Percentiles rank a stretch among this genome's conserved stretches.
Conservation (phyloP, 345 rosid genomes). For the Diplotaxis tenuifolia region DNA sequence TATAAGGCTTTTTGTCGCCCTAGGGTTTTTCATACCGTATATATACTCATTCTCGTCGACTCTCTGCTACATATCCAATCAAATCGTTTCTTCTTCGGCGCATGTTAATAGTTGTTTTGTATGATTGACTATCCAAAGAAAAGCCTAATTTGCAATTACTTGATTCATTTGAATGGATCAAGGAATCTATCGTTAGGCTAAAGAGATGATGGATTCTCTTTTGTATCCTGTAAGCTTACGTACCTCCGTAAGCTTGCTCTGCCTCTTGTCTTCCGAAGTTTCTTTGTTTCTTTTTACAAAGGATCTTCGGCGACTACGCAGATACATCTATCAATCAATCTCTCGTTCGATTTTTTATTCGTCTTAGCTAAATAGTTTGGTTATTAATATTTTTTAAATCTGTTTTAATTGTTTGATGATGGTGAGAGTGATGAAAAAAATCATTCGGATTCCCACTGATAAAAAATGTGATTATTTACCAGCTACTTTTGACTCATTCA, state of each 20-base stretch:
- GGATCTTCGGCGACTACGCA: constrained; percentile 1
- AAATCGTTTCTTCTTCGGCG: too few relatives aligned
- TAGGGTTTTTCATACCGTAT: too few relatives aligned
- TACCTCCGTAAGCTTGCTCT: constrained; percentile 9
- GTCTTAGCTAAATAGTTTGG: background rate
- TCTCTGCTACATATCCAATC: too few relatives aligned
- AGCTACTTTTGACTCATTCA: constrained; percentile 39
- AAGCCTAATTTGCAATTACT: background rate
- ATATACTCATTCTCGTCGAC: too few relatives aligned
- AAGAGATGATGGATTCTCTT: background rate
- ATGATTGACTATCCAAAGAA: too few relatives aligned
- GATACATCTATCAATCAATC: constrained; percentile 18
- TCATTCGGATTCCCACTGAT: constrained; percentile 41
- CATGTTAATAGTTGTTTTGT: too few relatives aligned
- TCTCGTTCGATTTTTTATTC: too few relatives aligned
- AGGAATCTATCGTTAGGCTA: background rate
- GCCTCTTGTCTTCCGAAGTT: background rate
- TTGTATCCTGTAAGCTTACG: background rate
- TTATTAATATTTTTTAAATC: background rate
- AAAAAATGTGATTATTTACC: constrained; percentile 31
- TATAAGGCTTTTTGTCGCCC: too few relatives aligned
- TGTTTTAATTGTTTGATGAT: background rate
- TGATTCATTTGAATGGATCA: background rate
- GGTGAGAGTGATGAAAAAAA: constrained; percentile 39
- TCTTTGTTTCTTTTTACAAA: background rate